Percentiles rank a stretch among this genome's conserved stretches.
Evolutionary conservation across 202 grass and related monocot species (phyloP).

Genomic region (Setaria italica): DNA sequence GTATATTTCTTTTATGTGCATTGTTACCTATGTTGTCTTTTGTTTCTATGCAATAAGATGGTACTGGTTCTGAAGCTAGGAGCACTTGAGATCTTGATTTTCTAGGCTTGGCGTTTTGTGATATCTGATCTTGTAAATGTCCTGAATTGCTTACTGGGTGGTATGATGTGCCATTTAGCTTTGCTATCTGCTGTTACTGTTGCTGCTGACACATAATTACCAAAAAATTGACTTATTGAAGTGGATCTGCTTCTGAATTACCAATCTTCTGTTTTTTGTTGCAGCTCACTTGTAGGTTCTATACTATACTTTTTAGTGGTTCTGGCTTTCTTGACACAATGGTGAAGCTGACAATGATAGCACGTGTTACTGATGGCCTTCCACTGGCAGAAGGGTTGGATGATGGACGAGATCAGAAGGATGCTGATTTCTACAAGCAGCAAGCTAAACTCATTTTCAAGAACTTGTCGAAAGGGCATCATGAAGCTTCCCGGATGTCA

Average conservation of each 20-base stretch:
- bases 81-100: not conserved
- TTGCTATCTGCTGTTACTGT: not conserved
- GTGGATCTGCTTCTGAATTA: constrained; percentile 3
- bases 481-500: constrained; percentile 97
- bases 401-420: constrained; percentile 83
- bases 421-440: constrained; percentile 95
- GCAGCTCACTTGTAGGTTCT: constrained; percentile 31
- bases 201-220: not conserved
- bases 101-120: not conserved
- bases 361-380: constrained; percentile 93
- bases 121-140: not conserved
- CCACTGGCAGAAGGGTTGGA: constrained; percentile 94
- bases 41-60: not conserved
- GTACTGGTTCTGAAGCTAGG: not conserved
- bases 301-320: constrained; percentile 37
- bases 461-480: constrained; percentile 90
- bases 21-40: not conserved
- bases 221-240: not conserved
- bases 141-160: constrained; percentile 10
- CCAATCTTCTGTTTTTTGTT: constrained; percentile 4
- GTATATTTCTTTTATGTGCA: not conserved
- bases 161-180: not conserved
- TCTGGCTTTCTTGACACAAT: constrained; percentile 56
- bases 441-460: constrained; percentile 98
- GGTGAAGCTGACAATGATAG: constrained; percentile 99